Evolutionary conservation across 768 basidiomycete genomes (phyloP), one percentile per base, ranked within the genome.

Genomic region (Hortiboletus campestris): DNA sequence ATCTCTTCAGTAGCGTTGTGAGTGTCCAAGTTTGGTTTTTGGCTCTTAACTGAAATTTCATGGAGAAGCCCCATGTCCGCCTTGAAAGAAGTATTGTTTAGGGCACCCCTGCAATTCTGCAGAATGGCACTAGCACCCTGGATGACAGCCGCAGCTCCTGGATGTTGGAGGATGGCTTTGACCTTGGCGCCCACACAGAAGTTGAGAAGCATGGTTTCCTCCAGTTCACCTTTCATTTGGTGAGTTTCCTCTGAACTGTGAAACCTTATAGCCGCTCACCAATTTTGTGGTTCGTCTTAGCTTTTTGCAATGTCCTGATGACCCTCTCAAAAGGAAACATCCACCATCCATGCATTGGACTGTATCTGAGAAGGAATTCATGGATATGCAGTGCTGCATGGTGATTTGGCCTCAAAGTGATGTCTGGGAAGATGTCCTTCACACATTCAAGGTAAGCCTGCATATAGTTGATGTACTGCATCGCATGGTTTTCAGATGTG

Each of bases 321-420:
- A 66, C 48, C 3, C 64, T 16, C 50, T 74, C 65, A 40, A 72
- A 71, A 3, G 68, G 67, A 49, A 73, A 75, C 43, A 68, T 65
- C 66, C 75, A 71, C 73, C 72, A 75, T 0, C 62, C 62, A 53
- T 70, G 65, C 31, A 67, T 57, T 5, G 74, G 75, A 0, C 76
- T 73, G 52, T 68, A 75, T 8, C 52, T 28, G 0, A 13, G 13
- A 2, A 74, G 46, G 46, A 67, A 71, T 2, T 64, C 55, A 3
- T 57, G 31, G 1, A 74, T 47, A 40, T 77, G 75, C 8, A 75
- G 49, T 2, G 69, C 59, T 29, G 63, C 47, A 46, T 77, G 74
- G 48, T 75, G 69, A 41, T 74, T 73, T 1, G 66, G 70, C 9
- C 46, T 22, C 38, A 65, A 52, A 1, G 13, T n/a, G 13, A 65